A percentile compares a stretch with the other conserved stretches of the same genome.
Conservation (phyloP, 2,329 filamentous ascomycete genomes). For the Pyricularia sp. region DNA sequence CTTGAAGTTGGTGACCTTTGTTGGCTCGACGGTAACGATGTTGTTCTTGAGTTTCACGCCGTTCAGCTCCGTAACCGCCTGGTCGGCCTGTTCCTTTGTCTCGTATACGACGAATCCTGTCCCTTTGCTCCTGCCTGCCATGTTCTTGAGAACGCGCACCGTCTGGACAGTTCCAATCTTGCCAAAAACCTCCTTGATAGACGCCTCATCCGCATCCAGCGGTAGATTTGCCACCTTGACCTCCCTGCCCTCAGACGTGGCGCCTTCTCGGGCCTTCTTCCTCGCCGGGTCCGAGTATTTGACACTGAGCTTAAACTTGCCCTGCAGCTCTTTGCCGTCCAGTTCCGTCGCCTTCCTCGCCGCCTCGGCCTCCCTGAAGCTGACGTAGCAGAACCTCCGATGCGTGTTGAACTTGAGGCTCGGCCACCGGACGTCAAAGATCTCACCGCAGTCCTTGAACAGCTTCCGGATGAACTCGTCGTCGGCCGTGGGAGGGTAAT, state of each 20-base stretch:
- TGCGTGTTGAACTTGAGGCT: slow-evolving; percentile 83
- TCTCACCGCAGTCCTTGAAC: slow-evolving; percentile 68
- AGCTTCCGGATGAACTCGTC: slow-evolving; percentile 59
- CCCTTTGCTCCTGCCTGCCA: slow-evolving; percentile 62
- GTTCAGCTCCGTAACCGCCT: slow-evolving; percentile 59
- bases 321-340: slow-evolving; percentile 61
- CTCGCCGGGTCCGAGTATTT: slow-evolving; percentile 77
- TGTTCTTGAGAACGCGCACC: slow-evolving; percentile 60
- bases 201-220: slow-evolving; percentile 50
- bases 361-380: slow-evolving; percentile 63
- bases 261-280: slow-evolving; percentile 71
- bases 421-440: slow-evolving; percentile 80
- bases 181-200: slow-evolving; percentile 61
- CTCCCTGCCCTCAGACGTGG: slow-evolving; percentile 80
- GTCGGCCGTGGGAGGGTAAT: slow-evolving; percentile 73
- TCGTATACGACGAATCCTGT: slow-evolving; percentile 74
- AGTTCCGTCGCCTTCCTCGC: slow-evolving; percentile 65
- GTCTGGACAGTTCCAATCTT: slow-evolving; percentile 68
- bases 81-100: slow-evolving; percentile 57
- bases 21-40: slow-evolving; percentile 57
- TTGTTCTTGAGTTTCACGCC: slow-evolving; percentile 60
- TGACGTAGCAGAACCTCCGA: slow-evolving; percentile 90
- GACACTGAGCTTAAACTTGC: slow-evolving; percentile 58
- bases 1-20: slow-evolving; percentile 46
- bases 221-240: slow-evolving; percentile 68